Base-by-base conservation (phyloP, 1,284 basidiomycete species). In the Sporisorium reilianum region DNA sequence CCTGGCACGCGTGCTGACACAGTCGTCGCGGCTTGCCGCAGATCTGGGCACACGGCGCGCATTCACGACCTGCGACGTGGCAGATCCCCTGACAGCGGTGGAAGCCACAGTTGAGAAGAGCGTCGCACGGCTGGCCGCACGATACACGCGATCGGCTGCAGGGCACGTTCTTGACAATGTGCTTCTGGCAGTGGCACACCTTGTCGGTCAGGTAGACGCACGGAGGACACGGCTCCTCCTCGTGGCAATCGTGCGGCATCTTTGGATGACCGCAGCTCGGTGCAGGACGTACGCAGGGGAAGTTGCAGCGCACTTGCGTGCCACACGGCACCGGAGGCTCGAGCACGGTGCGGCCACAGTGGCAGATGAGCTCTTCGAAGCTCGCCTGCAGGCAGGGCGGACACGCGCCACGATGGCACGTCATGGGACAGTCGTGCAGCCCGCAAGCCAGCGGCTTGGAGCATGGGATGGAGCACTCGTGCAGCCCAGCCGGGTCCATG, bases 321-420 rank as follows among this genome's bases (percentile, higher is more conserved):
- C 82, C 80, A 55, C 83, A 84, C 2, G 81, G 80, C 32, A 84
- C 80, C 5, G 83, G 83, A 28, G 83, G 83, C 52, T 84, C 83
- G 18, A 84, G 42, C 8, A 84, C 78, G 0, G 82, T 84, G 25
- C 82, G 70, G 12, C 82, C 82, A 46, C 83, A 84, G 50, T 78
- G 67, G 56, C 83, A 84, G 40, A 64, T 64, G 34, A 83, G 61
- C 55, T 84, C 83, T 25, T 81, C 79, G 50, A 84, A 84, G 45
- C 71, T 75, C 12, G 82, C 80, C 42, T 80, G 80, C 38, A 84
- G 64, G 60, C 83, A 84, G 1, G 80, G 82, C 32, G 80, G 77
- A 54, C 83, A 84, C 1, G 80, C 70, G 25, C 82, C 82, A 12
- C 83, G 78, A 55, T 84, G 83, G 55, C 83, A 84, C 18, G 64